Evolutionary conservation across 495 filamentous ascomycete species (phyloP), one percentile per base, ranked within the genome.

Genomic region (Eremomyces bilateralis): DNA sequence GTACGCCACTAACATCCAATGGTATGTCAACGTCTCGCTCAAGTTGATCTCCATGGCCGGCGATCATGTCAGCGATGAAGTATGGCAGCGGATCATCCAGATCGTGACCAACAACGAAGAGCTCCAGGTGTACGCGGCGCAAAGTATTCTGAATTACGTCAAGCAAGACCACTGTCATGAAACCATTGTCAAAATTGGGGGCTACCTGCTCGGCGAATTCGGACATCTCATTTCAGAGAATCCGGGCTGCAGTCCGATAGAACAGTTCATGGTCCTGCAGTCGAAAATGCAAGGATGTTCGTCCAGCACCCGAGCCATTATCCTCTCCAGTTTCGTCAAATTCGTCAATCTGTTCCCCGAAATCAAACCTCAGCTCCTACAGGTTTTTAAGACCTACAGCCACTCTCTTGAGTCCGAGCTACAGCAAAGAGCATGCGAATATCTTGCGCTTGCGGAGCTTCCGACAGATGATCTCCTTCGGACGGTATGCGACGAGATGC

Each of bases 61-160:
- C 40, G 90, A 99, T 46, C 90, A 97, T 56, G 85, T 99, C 36
- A 94, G 85, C 53, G 90, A 99, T 36, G 90, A 99, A 57, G 90
- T 99, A 17, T 99, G 90, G 90, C 90, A 99, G 43, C 74, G 90
- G 43, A 84, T 99, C 36, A 94, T 93, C 42, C 90, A 95, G 53
- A 95, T 99, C 44, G 84, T 99, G 38, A 94, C 90, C 24, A 99
- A 99, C 57, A 99, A 99, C 55, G 90, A 99, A 50, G 84, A 93
- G 53, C 63, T 97, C 25, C 88, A 97, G 57, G 76, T 90, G 1
- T 97, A 97, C 53, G 88, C 88, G 0, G 85, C 85, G 6, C 78
- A 88, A 46, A 90, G 83, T 41, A 82, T 83, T 20, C 59, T 97
- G 5, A 69, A 79, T 33, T 90, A 95, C 46, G 57, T 90, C 46